Conservation (phyloP, 345 rosid species). For the Syzygium oleosum region DNA sequence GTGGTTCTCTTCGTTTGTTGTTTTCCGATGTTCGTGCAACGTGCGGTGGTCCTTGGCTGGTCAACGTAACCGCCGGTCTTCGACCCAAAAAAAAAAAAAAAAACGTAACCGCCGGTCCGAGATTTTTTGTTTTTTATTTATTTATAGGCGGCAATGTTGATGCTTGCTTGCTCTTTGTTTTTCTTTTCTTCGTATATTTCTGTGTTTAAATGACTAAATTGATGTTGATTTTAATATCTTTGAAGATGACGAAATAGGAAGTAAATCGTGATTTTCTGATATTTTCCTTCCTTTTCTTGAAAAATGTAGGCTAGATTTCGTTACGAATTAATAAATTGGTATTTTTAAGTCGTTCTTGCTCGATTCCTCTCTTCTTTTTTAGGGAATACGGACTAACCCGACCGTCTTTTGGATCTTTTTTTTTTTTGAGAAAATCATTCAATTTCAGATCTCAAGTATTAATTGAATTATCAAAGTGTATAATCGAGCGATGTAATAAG, state of each 20-base stretch:
- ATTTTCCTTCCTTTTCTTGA: not conserved
- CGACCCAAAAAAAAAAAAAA: too few species aligned
- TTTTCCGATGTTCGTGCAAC: not conserved
- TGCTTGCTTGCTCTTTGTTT: not conserved
- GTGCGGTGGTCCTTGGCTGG: not conserved
- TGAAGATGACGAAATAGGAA: not conserved
- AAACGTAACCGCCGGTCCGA: not conserved
- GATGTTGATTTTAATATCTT: not conserved
- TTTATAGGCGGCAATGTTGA: not conserved
- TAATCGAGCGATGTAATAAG: fast-evolving
- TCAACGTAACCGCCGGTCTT: not conserved
- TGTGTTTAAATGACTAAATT: not conserved
- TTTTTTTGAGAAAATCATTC: too few species aligned
- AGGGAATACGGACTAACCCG: fast-evolving
- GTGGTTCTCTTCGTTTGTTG: not conserved
- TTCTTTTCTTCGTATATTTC: too few species aligned
- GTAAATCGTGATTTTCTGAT: not conserved
- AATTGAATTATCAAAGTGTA: not conserved
- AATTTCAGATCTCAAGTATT: not conserved
- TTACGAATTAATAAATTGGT: fast-evolving
- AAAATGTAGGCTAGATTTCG: not conserved
- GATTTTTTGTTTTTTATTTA: not conserved
- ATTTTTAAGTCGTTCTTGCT: fast-evolving
- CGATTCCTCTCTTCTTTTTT: fast-evolving
- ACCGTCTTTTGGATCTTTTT: too few species aligned